These are phyloP conservation scores for Trichomonascus vanleenenianus DNA, from an alignment of 805 yeast species.

Conservation along the genomic window DNA sequence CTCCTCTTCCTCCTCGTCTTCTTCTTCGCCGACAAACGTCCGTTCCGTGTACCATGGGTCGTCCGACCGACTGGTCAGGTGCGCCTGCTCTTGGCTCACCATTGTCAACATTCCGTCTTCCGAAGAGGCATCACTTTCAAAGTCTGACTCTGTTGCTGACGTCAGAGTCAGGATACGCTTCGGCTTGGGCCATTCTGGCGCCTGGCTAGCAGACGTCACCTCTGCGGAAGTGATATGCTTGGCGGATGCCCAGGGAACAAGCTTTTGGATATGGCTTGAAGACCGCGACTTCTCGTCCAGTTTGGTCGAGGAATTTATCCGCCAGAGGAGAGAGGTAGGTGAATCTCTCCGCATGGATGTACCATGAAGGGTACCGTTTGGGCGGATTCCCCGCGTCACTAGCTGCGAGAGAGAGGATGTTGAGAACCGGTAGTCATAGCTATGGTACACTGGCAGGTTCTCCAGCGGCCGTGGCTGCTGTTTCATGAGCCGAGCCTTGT, in stretches of 20 bases:
- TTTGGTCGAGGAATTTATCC: neutral
- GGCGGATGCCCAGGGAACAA: too few relatives aligned
- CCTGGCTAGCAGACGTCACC: neutral
- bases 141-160: neutral
- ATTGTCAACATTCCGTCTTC: conserved; percentile 10
- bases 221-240: too few relatives aligned
- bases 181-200: neutral
- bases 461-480: neutral
- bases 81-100: neutral
- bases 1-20: conserved; percentile 6
- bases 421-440: conserved; percentile 10
- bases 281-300: neutral
- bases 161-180: too few relatives aligned
- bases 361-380: neutral
- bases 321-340: neutral
- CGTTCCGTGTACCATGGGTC: conserved; percentile 6
- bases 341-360: too few relatives aligned
- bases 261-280: neutral
- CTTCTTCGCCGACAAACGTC: conserved; percentile 1
- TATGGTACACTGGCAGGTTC: conserved; percentile 1
- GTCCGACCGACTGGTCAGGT: neutral
- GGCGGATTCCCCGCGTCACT: neutral
- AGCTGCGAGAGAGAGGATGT: conserved; percentile 7
- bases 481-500: neutral
- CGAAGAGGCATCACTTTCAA: conserved; percentile 1